phyloP scores from a whole-genome alignment of 495 filamentous ascomycete genomes.

The Daldinia childiae region DNA sequence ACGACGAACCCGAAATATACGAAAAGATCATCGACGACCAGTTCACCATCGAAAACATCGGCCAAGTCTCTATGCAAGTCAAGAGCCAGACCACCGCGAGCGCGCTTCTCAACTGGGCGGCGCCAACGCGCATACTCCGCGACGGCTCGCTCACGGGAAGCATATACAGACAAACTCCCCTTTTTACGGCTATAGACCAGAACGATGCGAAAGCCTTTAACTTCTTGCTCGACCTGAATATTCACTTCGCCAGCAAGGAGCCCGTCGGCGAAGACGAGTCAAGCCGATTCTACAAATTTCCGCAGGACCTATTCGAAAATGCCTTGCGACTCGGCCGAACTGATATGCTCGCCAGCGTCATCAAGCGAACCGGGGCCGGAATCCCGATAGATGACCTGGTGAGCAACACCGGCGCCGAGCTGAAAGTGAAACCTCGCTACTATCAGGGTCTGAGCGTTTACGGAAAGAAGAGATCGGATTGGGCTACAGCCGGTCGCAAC shows the following conservation, averaged over 20 bases:
- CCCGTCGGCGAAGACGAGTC: constrained; percentile 34
- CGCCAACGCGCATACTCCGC: constrained; percentile 33
- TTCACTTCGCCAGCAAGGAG: constrained; percentile 44
- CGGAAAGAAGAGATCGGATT: constrained; percentile 71
- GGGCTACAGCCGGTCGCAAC: constrained; percentile 66
- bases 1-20: constrained; percentile 58
- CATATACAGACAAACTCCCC: constrained; percentile 8
- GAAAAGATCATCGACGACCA: constrained; percentile 63
- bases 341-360: constrained; percentile 53
- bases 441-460: constrained; percentile 78
- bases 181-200: constrained; percentile 48
- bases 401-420: constrained; percentile 64
- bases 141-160: constrained; percentile 28
- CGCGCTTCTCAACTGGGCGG: constrained; percentile 50
- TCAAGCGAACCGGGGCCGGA: constrained; percentile 65
- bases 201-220: constrained; percentile 49
- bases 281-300: constrained; percentile 49
- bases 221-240: constrained; percentile 50
- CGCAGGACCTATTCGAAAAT: constrained; percentile 40
- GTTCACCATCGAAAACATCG: constrained; percentile 77
- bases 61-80: constrained; percentile 68
- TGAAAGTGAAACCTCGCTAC: constrained; percentile 68
- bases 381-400: constrained; percentile 71
- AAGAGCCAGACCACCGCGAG: constrained; percentile 66
- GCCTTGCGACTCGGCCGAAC: constrained; percentile 49